Conservation (phyloP, 2,329 filamentous ascomycete genomes). For the Aquanectria penicillioides region DNA sequence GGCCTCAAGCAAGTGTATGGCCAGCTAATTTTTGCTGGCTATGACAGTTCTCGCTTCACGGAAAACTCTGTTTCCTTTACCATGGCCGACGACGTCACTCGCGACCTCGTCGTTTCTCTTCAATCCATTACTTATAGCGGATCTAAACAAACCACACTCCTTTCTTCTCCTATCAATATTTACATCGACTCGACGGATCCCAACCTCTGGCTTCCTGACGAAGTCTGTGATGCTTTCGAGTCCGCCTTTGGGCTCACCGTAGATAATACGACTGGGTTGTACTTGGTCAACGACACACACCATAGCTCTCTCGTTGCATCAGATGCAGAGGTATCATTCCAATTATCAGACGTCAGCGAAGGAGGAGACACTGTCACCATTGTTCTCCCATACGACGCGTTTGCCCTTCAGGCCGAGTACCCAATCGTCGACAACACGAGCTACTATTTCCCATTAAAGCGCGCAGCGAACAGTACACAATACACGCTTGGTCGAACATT, state of each 20-base stretch:
- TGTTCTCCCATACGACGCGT: slow-evolving; percentile 28
- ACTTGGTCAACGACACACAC: slow-evolving; percentile 11
- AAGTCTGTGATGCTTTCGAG: background rate
- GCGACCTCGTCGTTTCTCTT: slow-evolving; percentile 5
- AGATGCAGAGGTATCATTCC: slow-evolving; percentile 1
- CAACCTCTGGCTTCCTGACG: slow-evolving; percentile 3
- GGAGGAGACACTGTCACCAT: slow-evolving; percentile 10
- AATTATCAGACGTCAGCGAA: background rate
- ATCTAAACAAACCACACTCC: background rate
- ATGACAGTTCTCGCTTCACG: slow-evolving; percentile 2
- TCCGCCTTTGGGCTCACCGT: background rate
- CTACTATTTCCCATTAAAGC: slow-evolving; percentile 27
- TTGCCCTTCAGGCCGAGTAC: slow-evolving; percentile 21
- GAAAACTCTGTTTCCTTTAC: slow-evolving; percentile 2
- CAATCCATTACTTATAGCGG: slow-evolving; percentile 3
- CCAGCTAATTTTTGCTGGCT: slow-evolving; percentile 4
- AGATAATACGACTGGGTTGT: slow-evolving; percentile 5
- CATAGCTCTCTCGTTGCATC: background rate
- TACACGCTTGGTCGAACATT: slow-evolving; percentile 27
- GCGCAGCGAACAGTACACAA: slow-evolving; percentile 26
- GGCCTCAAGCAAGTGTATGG: slow-evolving; percentile 4
- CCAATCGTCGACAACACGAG: slow-evolving; percentile 16
- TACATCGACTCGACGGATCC: slow-evolving; percentile 13
- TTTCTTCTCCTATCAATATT: slow-evolving; percentile 9
- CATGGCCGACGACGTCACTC: slow-evolving; percentile 6